Conservation (phyloP, 2,329 filamentous ascomycete genomes). For the Metarhizium rileyi region DNA sequence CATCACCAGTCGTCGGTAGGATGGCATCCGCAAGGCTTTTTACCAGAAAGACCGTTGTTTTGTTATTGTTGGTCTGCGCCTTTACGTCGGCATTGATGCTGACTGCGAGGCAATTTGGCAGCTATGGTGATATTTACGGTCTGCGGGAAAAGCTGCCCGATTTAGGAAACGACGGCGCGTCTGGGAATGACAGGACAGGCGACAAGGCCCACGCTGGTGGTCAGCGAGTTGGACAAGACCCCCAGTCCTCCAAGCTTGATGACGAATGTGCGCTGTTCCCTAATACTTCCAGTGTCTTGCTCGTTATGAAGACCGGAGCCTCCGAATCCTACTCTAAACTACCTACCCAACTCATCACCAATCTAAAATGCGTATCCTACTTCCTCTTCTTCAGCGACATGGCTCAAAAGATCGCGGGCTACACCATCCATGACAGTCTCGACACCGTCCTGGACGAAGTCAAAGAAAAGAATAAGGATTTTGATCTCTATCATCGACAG, state of each 20-base stretch:
- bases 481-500: constrained; percentile 38
- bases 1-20: constrained; percentile 5
- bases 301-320: constrained; percentile 49
- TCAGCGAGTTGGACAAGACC: not conserved
- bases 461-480: constrained; percentile 37
- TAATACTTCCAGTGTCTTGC: constrained; percentile 34
- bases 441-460: constrained; percentile 32
- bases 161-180: not conserved
- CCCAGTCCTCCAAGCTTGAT: constrained; percentile 14
- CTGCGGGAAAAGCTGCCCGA: constrained; percentile 6
- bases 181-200: not conserved
- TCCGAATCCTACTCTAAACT: constrained; percentile 42
- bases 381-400: constrained; percentile 51
- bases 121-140: constrained; percentile 14
- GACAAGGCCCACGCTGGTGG: not conserved
- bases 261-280: constrained; percentile 29
- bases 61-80: constrained; percentile 17
- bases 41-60: constrained; percentile 17
- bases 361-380: constrained; percentile 38
- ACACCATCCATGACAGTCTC: constrained; percentile 36
- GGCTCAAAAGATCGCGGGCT: constrained; percentile 34
- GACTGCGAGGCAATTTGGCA: constrained; percentile 21
- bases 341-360: constrained; percentile 44
- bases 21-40: constrained; percentile 16
- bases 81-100: constrained; percentile 23